A percentile compares a stretch with the other conserved stretches of the same genome.
Evolutionary conservation across 1,284 basidiomycete genomes (phyloP).

Genomic region (Agroathelia rolfsii): DNA sequence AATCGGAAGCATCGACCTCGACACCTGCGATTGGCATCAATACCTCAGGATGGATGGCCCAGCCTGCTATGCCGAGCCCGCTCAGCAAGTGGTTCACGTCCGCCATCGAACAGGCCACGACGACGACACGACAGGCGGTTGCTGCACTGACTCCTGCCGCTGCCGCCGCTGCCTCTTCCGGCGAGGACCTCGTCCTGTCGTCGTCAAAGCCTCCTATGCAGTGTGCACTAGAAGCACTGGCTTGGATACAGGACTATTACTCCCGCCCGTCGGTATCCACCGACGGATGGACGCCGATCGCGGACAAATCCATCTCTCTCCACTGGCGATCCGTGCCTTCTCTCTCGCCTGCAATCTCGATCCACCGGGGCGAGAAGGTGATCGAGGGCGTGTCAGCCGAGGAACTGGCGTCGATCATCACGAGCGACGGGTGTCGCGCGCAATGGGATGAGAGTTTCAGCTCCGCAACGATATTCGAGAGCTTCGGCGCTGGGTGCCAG

Average conservation of each 20-base stretch:
- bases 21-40: conserved; percentile 5
- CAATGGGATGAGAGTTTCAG: conserved; percentile 84
- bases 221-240: conserved; percentile 69
- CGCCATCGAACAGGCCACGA: conserved; percentile 64
- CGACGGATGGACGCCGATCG: conserved; percentile 76
- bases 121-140: conserved; percentile 62
- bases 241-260: conserved; percentile 72
- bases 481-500: conserved; percentile 70
- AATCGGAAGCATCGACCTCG: not conserved
- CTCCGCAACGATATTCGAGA: conserved; percentile 60
- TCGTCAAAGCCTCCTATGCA: conserved; percentile 60
- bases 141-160: conserved; percentile 57
- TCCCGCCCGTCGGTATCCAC: conserved; percentile 43
- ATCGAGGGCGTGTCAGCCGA: conserved; percentile 93
- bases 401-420: conserved; percentile 71
- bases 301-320: conserved; percentile 74
- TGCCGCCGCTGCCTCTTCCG: conserved; percentile 25
- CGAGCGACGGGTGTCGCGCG: conserved; percentile 63
- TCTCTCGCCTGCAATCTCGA: conserved; percentile 74
- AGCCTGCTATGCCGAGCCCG: conserved; percentile 60
- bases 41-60: conserved; percentile 31
- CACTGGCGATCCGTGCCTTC: conserved; percentile 69
- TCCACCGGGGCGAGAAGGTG: conserved; percentile 86
- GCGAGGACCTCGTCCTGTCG: conserved; percentile 33
- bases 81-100: conserved; percentile 63